phyloP scores from a whole-genome alignment of 805 yeast species.

The Jamesozyma rosinii region DNA sequence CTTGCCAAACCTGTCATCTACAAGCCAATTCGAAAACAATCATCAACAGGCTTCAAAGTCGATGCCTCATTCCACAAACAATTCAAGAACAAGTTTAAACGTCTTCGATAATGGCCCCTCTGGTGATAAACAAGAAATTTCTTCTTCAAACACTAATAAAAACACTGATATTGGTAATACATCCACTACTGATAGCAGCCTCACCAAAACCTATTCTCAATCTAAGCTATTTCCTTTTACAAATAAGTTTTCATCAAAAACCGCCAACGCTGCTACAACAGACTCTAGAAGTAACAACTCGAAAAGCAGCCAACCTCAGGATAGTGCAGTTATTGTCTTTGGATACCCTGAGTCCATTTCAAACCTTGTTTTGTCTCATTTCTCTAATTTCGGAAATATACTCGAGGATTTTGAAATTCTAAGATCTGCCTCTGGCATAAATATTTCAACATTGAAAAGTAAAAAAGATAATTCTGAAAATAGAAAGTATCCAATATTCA shows the following conservation, averaged over 20 bases:
- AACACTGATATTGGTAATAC: neutral
- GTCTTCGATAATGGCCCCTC: conserved; percentile 13
- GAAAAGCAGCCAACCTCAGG: conserved; percentile 21
- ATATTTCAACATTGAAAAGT: conserved; percentile 19
- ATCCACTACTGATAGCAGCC: neutral
- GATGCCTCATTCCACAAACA: neutral
- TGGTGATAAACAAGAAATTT: neutral
- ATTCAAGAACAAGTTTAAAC: conserved; percentile 5
- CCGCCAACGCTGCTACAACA: neutral
- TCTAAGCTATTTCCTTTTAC: neutral
- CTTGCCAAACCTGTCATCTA: conserved; percentile 1
- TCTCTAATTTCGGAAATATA: conserved; percentile 69
- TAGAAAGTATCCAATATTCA: conserved; percentile 54
- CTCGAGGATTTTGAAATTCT: conserved; percentile 59
- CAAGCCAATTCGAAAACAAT: neutral
- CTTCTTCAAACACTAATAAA: neutral
- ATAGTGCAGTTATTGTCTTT: conserved; percentile 69
- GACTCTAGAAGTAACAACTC: neutral
- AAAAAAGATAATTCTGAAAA: conserved; percentile 3
- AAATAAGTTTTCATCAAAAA: neutral
- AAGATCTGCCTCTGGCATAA: conserved; percentile 29
- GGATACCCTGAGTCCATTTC: conserved; percentile 81
- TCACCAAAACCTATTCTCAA: conserved; percentile 3
- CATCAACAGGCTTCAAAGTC: neutral
- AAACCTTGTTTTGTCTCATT: conserved; percentile 56